Evolutionary conservation across 164 flowering plant species (phyloP).

Genomic region (Annona squamosa): DNA sequence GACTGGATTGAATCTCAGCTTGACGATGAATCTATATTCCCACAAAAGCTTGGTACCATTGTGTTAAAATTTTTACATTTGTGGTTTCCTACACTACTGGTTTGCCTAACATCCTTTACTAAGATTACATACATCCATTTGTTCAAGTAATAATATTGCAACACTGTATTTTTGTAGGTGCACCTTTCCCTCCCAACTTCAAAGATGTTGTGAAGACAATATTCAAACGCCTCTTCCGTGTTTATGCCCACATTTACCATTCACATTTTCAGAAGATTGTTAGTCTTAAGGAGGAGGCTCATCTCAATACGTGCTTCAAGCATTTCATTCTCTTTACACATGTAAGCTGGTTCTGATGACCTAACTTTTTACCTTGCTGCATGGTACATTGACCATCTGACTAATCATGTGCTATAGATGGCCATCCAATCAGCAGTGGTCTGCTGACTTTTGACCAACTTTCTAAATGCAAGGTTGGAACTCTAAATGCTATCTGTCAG

Average conservation of each 20-base stretch:
- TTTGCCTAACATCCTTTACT: background rate
- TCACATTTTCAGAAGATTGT: constrained; percentile 98
- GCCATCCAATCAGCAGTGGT: too few species aligned
- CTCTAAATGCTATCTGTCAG: too few species aligned
- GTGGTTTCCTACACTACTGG: background rate
- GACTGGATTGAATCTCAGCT: constrained; percentile 97
- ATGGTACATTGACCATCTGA: background rate
- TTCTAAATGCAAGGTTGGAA: too few species aligned
- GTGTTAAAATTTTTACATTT: background rate
- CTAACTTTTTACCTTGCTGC: background rate
- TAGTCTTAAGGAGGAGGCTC: constrained; percentile 97
- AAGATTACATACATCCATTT: background rate
- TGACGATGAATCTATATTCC: constrained; percentile 93
- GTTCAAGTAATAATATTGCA: background rate
- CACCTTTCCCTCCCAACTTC: constrained; percentile 93
- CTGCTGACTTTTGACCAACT: too few species aligned
- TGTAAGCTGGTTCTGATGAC: constrained; percentile 43
- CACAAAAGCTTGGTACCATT: constrained; percentile 87
- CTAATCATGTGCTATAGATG: background rate
- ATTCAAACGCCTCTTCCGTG: constrained; percentile 95
- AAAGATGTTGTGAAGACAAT: constrained; percentile 95
- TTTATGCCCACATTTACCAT: constrained; percentile 95
- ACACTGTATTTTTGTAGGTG: constrained; percentile 37
- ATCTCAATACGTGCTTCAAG: constrained; percentile 98
- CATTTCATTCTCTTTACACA: constrained; percentile 93